Base-by-base conservation (phyloP, 305 asterid species). In the Fraxinus platypoda region DNA sequence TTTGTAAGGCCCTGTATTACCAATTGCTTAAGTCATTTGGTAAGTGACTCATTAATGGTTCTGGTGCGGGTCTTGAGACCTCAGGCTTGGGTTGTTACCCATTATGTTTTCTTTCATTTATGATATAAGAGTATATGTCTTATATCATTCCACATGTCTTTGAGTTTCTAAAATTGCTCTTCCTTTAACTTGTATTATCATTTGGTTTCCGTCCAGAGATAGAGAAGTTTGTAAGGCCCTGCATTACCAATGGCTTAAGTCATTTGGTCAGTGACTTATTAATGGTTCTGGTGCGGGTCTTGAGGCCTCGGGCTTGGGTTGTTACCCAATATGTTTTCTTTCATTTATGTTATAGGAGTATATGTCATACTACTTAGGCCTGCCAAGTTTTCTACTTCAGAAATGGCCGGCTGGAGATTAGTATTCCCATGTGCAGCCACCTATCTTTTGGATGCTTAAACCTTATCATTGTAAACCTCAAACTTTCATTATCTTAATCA, bases 161-260 rank as follows among this genome's bases (percentile, higher is more conserved):
- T 71, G 77, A 80, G 75, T 34, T 74, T 77, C 59, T 74, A 25
- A 59, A 6, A 66, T 35, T 13, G 34, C 64, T 43, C 74, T 74
- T 52, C 8, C 37, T 72, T 1, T 76, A 81, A 23, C 26, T 35
- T 62, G 12, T 71, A 15, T 70, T 8, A 59, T 33, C 66, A 11
- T 6, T 57, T 64, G 74, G 35, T 66, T 26, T 26, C 35, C n/a
- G 2, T 26, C 35, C 34, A 25, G 74, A 11, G 74, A 66, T 66
- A 26, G 15, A 9, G 71, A 62, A 23, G 30, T 62, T 23, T 64
- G 35, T 66, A 25, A 25, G 73, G n/a, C 35, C 33, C 15, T 11
- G 33, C 30, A 66, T 7, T 4, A 8, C n/a, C n/a, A 64, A 64
- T 64, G 11, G n/a, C 74, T 66, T 26, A 66, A 62, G 71, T 8